Evolutionary conservation across 2,329 filamentous ascomycete species (phyloP).

Genomic region (Cladosporium colombiae): DNA sequence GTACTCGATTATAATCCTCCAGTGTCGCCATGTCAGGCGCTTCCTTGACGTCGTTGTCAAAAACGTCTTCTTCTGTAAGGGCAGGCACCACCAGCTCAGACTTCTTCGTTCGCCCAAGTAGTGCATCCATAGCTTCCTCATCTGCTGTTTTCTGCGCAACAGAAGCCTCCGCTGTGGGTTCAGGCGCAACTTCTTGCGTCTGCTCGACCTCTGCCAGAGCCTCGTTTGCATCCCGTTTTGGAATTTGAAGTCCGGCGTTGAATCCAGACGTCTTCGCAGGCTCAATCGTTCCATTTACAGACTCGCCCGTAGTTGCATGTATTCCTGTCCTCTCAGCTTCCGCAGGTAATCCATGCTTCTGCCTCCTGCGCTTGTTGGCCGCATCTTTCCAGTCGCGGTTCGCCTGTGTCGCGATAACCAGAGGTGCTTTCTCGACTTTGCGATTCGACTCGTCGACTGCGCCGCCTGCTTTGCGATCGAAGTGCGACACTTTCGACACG

Average conservation of each 20-base stretch:
- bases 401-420: conserved; percentile 59
- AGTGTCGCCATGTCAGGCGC: conserved; percentile 76
- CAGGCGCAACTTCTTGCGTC: conserved; percentile 24
- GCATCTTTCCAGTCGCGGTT: conserved; percentile 67
- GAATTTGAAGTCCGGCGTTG: conserved; percentile 41
- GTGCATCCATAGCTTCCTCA: conserved; percentile 53
- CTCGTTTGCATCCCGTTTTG: conserved; percentile 29
- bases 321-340: not conserved
- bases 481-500: conserved; percentile 55
- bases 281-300: not conserved
- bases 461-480: conserved; percentile 54
- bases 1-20: conserved; percentile 83
- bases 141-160: conserved; percentile 53
- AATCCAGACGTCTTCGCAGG: conserved; percentile 49
- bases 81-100: conserved; percentile 44
- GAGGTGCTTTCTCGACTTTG: conserved; percentile 43
- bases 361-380: conserved; percentile 46
- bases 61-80: conserved; percentile 38
- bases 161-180: conserved; percentile 13
- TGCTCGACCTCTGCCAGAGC: conserved; percentile 31
- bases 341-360: conserved; percentile 58
- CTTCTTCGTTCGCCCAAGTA: conserved; percentile 41
- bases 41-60: conserved; percentile 61
- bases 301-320: not conserved
- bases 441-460: conserved; percentile 45